Evolutionary conservation across 2,329 filamentous ascomycete species (phyloP), one percentile per base, ranked within the genome.

Genomic region (Colletotrichum viniferum): DNA sequence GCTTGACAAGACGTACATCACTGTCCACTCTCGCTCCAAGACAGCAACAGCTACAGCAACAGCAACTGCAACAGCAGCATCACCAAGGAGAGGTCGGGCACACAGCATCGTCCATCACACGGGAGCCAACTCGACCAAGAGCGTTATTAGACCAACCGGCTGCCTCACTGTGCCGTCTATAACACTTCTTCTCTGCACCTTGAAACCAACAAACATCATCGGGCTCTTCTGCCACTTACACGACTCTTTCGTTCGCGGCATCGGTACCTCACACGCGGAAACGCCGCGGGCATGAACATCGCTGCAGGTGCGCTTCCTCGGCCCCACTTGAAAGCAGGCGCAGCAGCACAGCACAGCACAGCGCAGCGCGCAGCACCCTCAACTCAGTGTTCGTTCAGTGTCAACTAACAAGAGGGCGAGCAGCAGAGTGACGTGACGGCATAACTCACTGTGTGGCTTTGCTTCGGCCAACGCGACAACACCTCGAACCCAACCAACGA

Each of bases 261-360:
- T 58, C 69, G 52, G 65, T 60, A 56, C 61, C 69, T 74, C 48
- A 64, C 56, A 48, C 63, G 73, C 73, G 63, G 69, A 69, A 68
- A 68, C 63, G 64, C 66, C 66, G 71, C 71, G 36, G 74, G 74
- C 74, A 76, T 76, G 74, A 76, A 74, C 48, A 70, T 74, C 61
- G 65, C 74, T 76, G 74, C 65, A 76, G 74, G 74, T 76, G 74
- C 65, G 74, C 65, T 70, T 52, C 62, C 28, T 30, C 28, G 71
- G 71, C 74, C 74, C 74, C 74, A 71, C 48, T 70, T 52, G 32
- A 60, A 74, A 74, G 60, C 74, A 74, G 74, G 74, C 74, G 74
- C 74, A 76, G 74, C 73, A 75, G 60, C 38, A n/a, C 32, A 62
- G 60, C 36, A 24, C 32, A 61, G 67, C 67, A 28, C 21, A 61